A percentile compares a stretch with the other conserved stretches of the same genome.
Conservation (phyloP, 2,329 filamentous ascomycete genomes). For the Dothideomycetes sp. region DNA sequence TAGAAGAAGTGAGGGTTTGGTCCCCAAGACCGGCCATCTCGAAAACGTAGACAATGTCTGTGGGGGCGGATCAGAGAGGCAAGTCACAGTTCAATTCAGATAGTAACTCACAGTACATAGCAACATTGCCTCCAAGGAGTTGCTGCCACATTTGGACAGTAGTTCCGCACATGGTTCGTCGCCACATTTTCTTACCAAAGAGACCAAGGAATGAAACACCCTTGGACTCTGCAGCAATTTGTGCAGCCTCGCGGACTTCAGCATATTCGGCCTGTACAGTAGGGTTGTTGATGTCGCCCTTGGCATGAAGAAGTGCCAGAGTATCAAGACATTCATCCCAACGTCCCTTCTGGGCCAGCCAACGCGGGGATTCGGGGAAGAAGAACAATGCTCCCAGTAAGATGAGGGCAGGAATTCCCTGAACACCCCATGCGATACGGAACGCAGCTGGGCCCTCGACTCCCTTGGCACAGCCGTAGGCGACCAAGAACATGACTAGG, state of each 20-base stretch:
- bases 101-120: conserved; percentile 26
- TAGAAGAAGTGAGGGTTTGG: conserved; percentile 33
- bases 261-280: conserved; percentile 40
- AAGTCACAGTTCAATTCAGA: neutral
- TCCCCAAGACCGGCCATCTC: conserved; percentile 50
- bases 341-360: conserved; percentile 39
- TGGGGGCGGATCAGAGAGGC: too few species aligned
- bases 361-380: conserved; percentile 38
- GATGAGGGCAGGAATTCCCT: conserved; percentile 36
- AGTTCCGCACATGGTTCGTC: conserved; percentile 46
- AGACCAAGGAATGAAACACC: conserved; percentile 33
- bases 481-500: conserved; percentile 52
- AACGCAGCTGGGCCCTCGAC: conserved; percentile 47
- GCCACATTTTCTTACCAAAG: conserved; percentile 46
- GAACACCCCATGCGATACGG: conserved; percentile 51
- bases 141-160: conserved; percentile 51
- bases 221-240: conserved; percentile 31
- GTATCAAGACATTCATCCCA: conserved; percentile 35
- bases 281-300: conserved; percentile 35
- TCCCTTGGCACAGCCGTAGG: conserved; percentile 50
- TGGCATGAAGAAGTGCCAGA: conserved; percentile 37
- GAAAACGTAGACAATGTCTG: conserved; percentile 49
- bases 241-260: conserved; percentile 33
- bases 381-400: conserved; percentile 38
- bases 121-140: conserved; percentile 29